Evolutionary conservation across 495 filamentous ascomycete genomes (phyloP), one percentile per base, ranked within the genome.

Genomic region (Cairneyella variabilis): DNA sequence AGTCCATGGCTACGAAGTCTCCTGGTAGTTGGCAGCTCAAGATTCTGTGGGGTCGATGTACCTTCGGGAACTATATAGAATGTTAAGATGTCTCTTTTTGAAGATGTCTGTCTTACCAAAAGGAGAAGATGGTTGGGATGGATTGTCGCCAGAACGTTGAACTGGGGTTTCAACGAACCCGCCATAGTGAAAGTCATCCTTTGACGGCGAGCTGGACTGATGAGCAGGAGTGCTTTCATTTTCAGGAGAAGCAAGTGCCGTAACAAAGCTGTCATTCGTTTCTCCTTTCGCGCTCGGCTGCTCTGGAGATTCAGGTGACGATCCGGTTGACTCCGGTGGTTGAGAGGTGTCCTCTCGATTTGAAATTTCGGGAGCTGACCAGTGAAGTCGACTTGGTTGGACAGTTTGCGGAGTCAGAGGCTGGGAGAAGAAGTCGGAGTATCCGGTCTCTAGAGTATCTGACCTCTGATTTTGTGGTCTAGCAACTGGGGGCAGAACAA

Each of bases 131-230:
- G 8, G 27, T n/a, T 51, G 12, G 6, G 48, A 10, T 18, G 3
- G 40, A 22, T 40, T 39, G n/a, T 47, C 30, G 25, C 12, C 23
- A 37, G 16, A 7, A 2, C 7, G 39, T 17, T 42, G 40, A 17
- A 10, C 27, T 3, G 46, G 48, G 28, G 49, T 62, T 43, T 62
- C 56, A 17, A 60, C 18, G 32, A 65, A 59, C 2, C 57, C 62
- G 17, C 56, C 59, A 50, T 59, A 65, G 22, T 65, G 38, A 26
- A 62, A 65, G 21, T 53, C 56, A 32, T 61, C 53, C 20, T 56
- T 60, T 16, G 12, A 28, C 1, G 54, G 53, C 2, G 38, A 36
- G 30, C 56, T 49, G 12, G 27, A n/a, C 22, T n/a, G 21, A 12
- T 45, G 51, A n/a, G n/a, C 3, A 32, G 27, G 43, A 27, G 41